Evolutionary conservation across 768 basidiomycete genomes (phyloP).

Genomic region (Grammothele lineata): DNA sequence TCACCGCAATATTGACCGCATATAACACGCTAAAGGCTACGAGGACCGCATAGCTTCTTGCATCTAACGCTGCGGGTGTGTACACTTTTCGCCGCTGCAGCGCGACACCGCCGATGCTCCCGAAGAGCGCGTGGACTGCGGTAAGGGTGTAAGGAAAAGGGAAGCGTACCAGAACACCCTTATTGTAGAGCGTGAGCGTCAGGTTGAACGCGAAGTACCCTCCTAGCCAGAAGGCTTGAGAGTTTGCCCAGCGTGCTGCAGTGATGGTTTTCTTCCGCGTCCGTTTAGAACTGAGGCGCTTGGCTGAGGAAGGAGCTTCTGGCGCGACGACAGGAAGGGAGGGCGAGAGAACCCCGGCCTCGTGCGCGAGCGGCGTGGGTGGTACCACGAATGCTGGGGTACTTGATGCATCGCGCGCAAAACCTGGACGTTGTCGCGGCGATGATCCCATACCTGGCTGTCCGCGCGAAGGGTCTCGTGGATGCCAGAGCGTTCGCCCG

Average conservation of each 20-base stretch:
- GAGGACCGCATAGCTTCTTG: conserved; percentile 55
- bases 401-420: conserved; percentile 3
- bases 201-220: conserved; percentile 93
- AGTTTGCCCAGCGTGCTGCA: conserved; percentile 2
- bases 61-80: conserved; percentile 48
- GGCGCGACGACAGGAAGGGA: conserved; percentile 17
- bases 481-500: too few relatives aligned
- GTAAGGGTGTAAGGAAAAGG: conserved; percentile 97
- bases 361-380: conserved; percentile 5
- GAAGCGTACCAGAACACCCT: conserved; percentile 84
- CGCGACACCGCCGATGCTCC: conserved; percentile 73
- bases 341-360: conserved; percentile 12
- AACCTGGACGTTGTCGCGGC: conserved; percentile 16
- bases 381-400: conserved; percentile 3
- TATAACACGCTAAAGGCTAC: conserved; percentile 85
- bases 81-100: conserved; percentile 57
- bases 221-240: conserved; percentile 54
- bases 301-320: conserved; percentile 10
- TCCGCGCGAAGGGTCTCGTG: too few relatives aligned
- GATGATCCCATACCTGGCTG: too few relatives aligned
- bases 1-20: conserved; percentile 91
- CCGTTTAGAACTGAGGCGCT: neutral
- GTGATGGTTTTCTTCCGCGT: neutral
- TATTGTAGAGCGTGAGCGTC: conserved; percentile 92
- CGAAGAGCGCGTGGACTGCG: conserved; percentile 85